Evolutionary conservation across 2,329 filamentous ascomycete genomes (phyloP), one percentile per base, ranked within the genome.

Genomic region (Botrytis fragariae): DNA sequence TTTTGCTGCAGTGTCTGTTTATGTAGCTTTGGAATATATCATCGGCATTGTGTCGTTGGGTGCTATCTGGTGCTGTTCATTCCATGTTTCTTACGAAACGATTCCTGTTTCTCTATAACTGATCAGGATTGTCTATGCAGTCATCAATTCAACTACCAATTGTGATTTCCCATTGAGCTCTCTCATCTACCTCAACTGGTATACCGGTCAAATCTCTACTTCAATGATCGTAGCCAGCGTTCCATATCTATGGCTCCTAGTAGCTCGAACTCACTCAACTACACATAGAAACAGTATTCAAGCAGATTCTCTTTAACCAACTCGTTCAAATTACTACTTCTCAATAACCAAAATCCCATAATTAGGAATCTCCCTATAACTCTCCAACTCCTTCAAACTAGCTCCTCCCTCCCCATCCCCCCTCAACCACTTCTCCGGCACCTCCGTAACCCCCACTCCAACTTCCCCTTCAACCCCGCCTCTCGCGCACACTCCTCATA

Each of bases 401-500:
- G 78, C 76, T 64, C 74, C 77, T 59, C 77, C 78, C 14, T 67
- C 65, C 59, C 74, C 75, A 48, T 77, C 70, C 32, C 77, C 76
- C 44, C 54, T 75, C 59, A 77, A 67, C 25, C 73, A 79, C 32
- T 73, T 73, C 57, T 77, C 74, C 64, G 79, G 77, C 45, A 80
- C 75, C 45, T 70, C 70, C 32, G 77, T 78, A 62, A 73, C 73
- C 44, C 75, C 80, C 80, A 81, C 69, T 76, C 73, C 59, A 81
- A 32, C 29, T 51, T 73, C 12, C 79, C 79, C 7, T 48, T 74
- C 59, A 82, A 71, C 2, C 80, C 81, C 4, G 77, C 81, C 25
- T 77, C 76, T 51, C 77, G 76, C 22, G 81, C 80, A 22, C 77
- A 79, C 48, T 76, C 72, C 72, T 81, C 78, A 69, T 80, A 81